Percentiles rank a stretch among this genome's conserved stretches.
Conservation (phyloP, 805 yeast species). For the Cyberlindnera japonica region DNA sequence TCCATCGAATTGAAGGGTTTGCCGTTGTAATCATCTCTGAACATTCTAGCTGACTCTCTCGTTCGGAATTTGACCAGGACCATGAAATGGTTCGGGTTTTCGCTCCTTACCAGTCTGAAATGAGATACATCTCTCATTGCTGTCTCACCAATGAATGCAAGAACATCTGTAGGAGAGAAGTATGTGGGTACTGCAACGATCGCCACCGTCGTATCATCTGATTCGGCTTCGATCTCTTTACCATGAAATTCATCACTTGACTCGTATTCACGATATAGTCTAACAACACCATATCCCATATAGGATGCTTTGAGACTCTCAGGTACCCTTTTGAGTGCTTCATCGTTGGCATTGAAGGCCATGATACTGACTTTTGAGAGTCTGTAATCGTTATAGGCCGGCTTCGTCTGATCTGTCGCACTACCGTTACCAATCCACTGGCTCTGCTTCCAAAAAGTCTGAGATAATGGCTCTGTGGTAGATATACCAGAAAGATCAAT, state of each 20-base stretch:
- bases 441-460: too few relatives aligned
- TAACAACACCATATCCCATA: constrained; percentile 71
- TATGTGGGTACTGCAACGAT: constrained; percentile 86
- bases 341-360: constrained; percentile 22
- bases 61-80: constrained; percentile 72
- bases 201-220: constrained; percentile 67
- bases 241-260: not conserved
- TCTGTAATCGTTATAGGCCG: constrained; percentile 17
- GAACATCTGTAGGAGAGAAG: constrained; percentile 76
- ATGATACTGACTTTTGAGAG: constrained; percentile 32
- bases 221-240: constrained; percentile 30
- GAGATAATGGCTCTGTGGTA: too few relatives aligned
- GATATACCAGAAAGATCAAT: too few relatives aligned
- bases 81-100: constrained; percentile 65
- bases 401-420: too few relatives aligned
- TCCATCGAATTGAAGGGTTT: constrained; percentile 81
- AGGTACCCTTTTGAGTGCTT: not conserved
- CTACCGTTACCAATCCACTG: too few relatives aligned
- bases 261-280: constrained; percentile 52
- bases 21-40: constrained; percentile 67
- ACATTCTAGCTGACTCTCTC: constrained; percentile 51
- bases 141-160: constrained; percentile 74
- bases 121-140: constrained; percentile 57
- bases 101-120: constrained; percentile 66
- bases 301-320: constrained; percentile 43